Evolutionary conservation across 2,329 filamentous ascomycete species (phyloP).

Genomic region (Parascedosporium putredinis): DNA sequence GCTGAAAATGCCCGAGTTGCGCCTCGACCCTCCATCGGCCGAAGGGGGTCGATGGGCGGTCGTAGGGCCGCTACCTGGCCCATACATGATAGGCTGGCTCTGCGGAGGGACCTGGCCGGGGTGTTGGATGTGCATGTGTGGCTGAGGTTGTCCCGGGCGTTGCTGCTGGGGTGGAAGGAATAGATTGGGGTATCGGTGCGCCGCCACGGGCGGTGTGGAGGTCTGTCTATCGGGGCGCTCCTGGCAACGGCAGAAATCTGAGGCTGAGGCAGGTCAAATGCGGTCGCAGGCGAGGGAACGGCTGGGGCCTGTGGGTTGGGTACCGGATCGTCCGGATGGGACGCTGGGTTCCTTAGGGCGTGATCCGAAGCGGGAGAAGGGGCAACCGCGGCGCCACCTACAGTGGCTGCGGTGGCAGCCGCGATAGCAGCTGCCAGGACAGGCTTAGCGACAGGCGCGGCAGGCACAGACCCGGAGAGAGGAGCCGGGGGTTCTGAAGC

Average conservation of each 20-base stretch:
- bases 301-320: not conserved
- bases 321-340: too few species aligned
- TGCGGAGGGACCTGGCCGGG: not conserved
- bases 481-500: too few species aligned
- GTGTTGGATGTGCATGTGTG: not conserved
- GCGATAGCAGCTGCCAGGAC: not conserved
- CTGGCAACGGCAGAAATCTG: not conserved
- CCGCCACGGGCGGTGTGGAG: slow-evolving; percentile 32
- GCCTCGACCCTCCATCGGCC: not conserved
- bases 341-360: too few species aligned
- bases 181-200: slow-evolving; percentile 37
- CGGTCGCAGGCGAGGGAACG: not conserved
- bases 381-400: not conserved
- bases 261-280: not conserved
- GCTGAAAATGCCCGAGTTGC: slow-evolving; percentile 4
- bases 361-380: not conserved
- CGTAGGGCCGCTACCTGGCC: not conserved
- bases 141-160: slow-evolving; percentile 11
- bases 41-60: not conserved
- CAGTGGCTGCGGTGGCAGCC: not conserved
- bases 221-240: not conserved
- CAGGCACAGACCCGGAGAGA: not conserved
- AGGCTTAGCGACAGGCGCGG: not conserved
- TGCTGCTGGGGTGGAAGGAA: slow-evolving; percentile 24
- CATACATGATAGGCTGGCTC: not conserved